These are phyloP conservation scores for Mycena vulgaris DNA, from an alignment of 768 basidiomycete genomes.

Conservation along the genomic window DNA sequence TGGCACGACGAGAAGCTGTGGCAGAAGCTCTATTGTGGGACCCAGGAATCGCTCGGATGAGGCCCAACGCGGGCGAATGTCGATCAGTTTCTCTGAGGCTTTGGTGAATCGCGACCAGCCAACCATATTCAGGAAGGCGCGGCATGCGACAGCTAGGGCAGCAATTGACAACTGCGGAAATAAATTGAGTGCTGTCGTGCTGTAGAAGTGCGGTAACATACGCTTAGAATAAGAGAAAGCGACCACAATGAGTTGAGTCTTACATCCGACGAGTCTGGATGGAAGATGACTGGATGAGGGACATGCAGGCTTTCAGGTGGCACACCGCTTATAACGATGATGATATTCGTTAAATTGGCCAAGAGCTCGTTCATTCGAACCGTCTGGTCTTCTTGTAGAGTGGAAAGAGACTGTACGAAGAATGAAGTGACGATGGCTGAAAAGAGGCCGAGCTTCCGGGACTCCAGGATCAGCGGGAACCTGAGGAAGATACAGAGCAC, in stretches of 20 bases:
- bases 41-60: conserved; percentile 34
- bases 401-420: conserved; percentile 36
- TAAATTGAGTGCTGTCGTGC: neutral
- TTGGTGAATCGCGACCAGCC: conserved; percentile 28
- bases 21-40: conserved; percentile 33
- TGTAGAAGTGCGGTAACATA: no score
- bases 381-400: conserved; percentile 21
- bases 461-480: neutral
- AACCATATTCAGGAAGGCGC: conserved; percentile 35
- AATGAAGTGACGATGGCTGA: conserved; percentile 41
- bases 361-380: conserved; percentile 29
- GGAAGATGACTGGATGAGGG: conserved; percentile 10
- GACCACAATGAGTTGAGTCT: conserved; percentile 38
- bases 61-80: conserved; percentile 38
- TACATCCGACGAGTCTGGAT: conserved; percentile 32
- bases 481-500: neutral
- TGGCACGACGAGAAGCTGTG: conserved; percentile 38
- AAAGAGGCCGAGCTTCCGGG: conserved; percentile 39
- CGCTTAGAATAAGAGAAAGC: conserved; percentile 39
- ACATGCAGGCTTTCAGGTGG: conserved; percentile 8
- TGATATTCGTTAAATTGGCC: conserved; percentile 34
- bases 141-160: conserved; percentile 38
- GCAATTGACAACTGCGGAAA: conserved; percentile 34
- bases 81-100: conserved; percentile 32
- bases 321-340: conserved; percentile 23